phyloP scores from a whole-genome alignment of 441 rosid species.

The Mallotus japonicus region DNA sequence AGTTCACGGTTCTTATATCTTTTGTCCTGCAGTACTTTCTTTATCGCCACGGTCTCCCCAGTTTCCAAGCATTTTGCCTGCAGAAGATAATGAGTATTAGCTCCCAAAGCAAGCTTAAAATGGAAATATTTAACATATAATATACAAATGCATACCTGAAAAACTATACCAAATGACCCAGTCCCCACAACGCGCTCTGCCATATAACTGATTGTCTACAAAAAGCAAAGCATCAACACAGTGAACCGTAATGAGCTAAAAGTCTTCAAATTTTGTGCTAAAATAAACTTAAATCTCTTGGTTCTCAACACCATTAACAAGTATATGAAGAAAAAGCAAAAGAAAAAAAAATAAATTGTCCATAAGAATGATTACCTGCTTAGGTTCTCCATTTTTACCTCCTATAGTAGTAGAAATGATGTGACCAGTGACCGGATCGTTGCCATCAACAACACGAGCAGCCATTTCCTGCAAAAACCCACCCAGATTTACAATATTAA shows the following conservation, averaged over 20 bases:
- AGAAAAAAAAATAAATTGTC: background rate
- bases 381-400: conserved; percentile 93
- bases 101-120: background rate
- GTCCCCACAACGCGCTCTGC: conserved; percentile 96
- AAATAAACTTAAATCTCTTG: background rate
- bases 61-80: conserved; percentile 95
- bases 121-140: background rate
- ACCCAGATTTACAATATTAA: conserved; percentile 5
- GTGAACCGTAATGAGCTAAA: background rate
- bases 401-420: conserved; percentile 94
- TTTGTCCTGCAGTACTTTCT: conserved; percentile 90
- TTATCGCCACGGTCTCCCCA: conserved; percentile 93
- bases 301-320: background rate
- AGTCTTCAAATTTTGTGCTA: background rate
- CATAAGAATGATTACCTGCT: conserved; percentile 46
- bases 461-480: conserved; percentile 65
- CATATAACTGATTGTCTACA: conserved; percentile 94
- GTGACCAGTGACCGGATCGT: conserved; percentile 85
- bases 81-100: conserved; percentile 14
- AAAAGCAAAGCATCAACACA: conserved; percentile 18
- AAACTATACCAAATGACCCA: conserved; percentile 95
- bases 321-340: background rate
- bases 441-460: conserved; percentile 67
- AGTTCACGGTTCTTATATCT: conserved; percentile 94
- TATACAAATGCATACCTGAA: conserved; percentile 49